Base-by-base conservation (phyloP, 2,329 filamentous ascomycete genomes). In the Cryphonectria parasitica region DNA sequence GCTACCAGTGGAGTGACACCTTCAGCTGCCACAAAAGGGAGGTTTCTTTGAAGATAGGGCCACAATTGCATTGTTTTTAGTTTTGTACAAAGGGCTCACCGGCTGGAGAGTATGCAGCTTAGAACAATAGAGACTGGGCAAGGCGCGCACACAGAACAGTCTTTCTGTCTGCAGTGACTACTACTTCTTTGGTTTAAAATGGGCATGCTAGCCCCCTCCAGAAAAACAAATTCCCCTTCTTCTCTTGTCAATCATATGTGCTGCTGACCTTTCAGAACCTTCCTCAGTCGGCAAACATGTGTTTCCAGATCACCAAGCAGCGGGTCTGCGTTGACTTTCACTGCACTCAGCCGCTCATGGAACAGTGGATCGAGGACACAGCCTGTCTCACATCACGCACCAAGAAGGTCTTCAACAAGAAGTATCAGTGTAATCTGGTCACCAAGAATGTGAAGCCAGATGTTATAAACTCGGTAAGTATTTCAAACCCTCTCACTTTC, bases 251-350 rank as follows among this genome's bases (percentile, higher is more conserved):
- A n/a, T 7, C 45, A 49, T 22, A n/a, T 49, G 22, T n/a, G 17
- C 45, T 31, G 54, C 17, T 8, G 25, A 3, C 4, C 5, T 34
- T 13, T 2, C 1, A 8, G 13, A 6, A 5, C 19, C 15, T 31
- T 31, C 28, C 54, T 34, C 54, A 58, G 22, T 6, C 31, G 15
- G 17, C 58, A 61, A 6, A n/a, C 34, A 61, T 61, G 58, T 61
- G 58, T 39, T 61, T 61, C 28, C 58, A 61, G 34, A 61, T 61
- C 58, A 61, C 58, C 17, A 61, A 39, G 58, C 58, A 39, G 58
- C 58, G 31, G 31, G 58, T 61, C 58, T 61, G 58, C 34, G 34
- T 39, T 10, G 31, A 34, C 31, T 39, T 34, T 39, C 31, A 61
- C 58, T 61, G 58, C 11, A 8, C 58, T 25, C 31, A n/a, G 34